Percentiles rank a stretch among this genome's conserved stretches.
Evolutionary conservation across 78 protist genomes (phyloP).

Genomic region (Pigoraptor vietnamica): DNA sequence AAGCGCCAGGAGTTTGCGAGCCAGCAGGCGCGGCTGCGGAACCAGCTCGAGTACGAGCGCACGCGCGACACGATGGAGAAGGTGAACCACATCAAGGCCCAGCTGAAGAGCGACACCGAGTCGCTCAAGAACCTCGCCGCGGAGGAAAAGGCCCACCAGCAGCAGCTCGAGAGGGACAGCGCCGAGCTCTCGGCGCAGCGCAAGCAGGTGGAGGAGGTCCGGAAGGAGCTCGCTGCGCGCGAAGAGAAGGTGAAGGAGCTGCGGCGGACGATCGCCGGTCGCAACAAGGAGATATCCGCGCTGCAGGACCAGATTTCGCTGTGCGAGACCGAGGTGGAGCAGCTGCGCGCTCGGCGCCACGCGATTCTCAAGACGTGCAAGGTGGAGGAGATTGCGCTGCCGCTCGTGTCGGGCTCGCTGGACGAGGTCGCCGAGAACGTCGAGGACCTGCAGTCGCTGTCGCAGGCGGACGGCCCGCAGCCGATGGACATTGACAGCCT

Average conservation of each 20-base stretch:
- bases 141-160: not conserved
- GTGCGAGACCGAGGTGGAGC: not conserved
- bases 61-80: not conserved
- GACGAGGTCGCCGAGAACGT: not conserved
- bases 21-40: conserved; percentile 5
- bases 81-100: not conserved
- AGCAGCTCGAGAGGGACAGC: not conserved
- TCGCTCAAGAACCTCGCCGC: conserved; percentile 4
- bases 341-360: not conserved
- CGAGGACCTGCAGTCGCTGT: not conserved
- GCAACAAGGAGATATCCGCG: not conserved
- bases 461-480: not conserved
- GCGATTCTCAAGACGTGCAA: not conserved
- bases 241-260: not conserved
- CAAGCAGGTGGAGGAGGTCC: not conserved
- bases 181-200: not conserved
- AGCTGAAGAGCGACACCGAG: conserved; percentile 10
- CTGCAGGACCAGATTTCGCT: not conserved
- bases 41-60: conserved; percentile 7
- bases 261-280: not conserved
- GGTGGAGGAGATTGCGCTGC: not conserved
- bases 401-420: not conserved
- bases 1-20: conserved; percentile 15
- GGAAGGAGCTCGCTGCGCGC: not conserved
- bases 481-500: not conserved